A percentile compares a stretch with the other conserved stretches of the same genome.
phyloP scores from a whole-genome alignment of 768 basidiomycete species.

The Pulveroboletus sp. region DNA sequence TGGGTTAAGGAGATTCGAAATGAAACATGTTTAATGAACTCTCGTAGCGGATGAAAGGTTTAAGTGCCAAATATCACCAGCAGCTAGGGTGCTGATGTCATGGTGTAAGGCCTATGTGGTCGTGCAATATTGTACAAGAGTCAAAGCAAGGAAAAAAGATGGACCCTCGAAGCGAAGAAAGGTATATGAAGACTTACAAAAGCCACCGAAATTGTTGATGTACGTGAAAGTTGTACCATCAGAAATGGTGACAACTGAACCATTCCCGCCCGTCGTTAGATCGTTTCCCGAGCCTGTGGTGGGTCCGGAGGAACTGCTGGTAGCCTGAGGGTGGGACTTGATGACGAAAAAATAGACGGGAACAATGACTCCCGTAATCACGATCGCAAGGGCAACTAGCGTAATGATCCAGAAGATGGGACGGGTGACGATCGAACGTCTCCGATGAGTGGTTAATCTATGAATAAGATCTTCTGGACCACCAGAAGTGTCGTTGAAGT shows the following conservation, averaged over 20 bases:
- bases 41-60: neutral
- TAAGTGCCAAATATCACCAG: neutral
- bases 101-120: too few relatives aligned
- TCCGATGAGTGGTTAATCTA: conserved; percentile 4
- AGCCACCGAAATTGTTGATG: conserved; percentile 71
- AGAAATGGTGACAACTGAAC: conserved; percentile 56
- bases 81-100: too few relatives aligned
- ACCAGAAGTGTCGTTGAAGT: conserved; percentile 4
- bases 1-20: neutral
- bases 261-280: conserved; percentile 55
- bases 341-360: conserved; percentile 36
- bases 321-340: conserved; percentile 20
- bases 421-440: conserved; percentile 16
- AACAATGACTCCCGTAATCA: conserved; percentile 39
- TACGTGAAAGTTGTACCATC: conserved; percentile 76
- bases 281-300: conserved; percentile 3
- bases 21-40: neutral
- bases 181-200: conserved; percentile 44
- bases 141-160: too few relatives aligned
- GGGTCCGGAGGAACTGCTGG: neutral
- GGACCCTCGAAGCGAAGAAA: neutral
- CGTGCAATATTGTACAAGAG: too few relatives aligned
- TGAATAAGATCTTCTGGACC: neutral
- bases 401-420: conserved; percentile 29
- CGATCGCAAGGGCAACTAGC: conserved; percentile 26